phyloP scores from a whole-genome alignment of 495 filamentous ascomycete species.

The Platismatia glauca region DNA sequence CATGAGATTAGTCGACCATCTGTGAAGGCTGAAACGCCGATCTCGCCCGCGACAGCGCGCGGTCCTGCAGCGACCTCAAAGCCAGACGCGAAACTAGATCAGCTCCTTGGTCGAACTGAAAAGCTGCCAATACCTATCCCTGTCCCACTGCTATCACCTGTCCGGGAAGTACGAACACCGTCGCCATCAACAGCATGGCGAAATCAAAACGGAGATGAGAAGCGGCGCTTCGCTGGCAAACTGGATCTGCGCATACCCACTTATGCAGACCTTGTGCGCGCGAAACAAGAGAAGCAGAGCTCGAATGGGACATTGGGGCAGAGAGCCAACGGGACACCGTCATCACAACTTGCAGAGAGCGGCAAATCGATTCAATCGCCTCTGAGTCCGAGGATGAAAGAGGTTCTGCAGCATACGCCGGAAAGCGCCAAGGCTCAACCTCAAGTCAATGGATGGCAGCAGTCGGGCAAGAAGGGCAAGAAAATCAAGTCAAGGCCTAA shows the following conservation, averaged over 20 bases:
- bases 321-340: conserved; percentile 29
- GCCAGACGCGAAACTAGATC: conserved; percentile 10
- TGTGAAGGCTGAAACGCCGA: conserved; percentile 6
- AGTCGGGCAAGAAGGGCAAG: conserved; percentile 39
- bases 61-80: conserved; percentile 13
- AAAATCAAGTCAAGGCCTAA: conserved; percentile 35
- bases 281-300: conserved; percentile 25
- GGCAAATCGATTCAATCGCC: conserved; percentile 4
- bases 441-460: conserved; percentile 34
- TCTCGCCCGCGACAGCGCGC: conserved; percentile 6
- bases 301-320: conserved; percentile 25
- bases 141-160: conserved; percentile 36
- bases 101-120: conserved; percentile 10
- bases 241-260: conserved; percentile 20
- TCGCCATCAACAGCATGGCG: conserved; percentile 33
- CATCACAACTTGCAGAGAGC: conserved; percentile 4
- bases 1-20: conserved; percentile 12
- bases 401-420: conserved; percentile 5
- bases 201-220: conserved; percentile 11
- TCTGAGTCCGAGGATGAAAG: conserved; percentile 3
- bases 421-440: conserved; percentile 12
- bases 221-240: conserved; percentile 4
- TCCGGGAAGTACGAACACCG: conserved; percentile 38
- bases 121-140: conserved; percentile 15
- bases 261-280: conserved; percentile 16